phyloP scores from a whole-genome alignment of 805 yeast genomes.

The Metschnikowia koreensis region DNA sequence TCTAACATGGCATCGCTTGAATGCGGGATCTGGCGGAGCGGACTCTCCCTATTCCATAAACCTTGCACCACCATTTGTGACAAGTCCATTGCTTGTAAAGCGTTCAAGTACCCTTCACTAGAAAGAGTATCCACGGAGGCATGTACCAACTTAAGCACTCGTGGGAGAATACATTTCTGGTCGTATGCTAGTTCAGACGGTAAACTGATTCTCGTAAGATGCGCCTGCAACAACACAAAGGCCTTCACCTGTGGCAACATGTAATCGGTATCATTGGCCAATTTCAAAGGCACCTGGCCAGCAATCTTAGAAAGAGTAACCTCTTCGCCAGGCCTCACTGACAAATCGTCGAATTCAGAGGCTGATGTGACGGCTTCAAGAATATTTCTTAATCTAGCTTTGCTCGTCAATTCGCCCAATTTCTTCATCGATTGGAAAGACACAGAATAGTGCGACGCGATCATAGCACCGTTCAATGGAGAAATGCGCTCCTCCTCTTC shows the following conservation, averaged over 20 bases:
- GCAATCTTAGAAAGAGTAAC: constrained; percentile 48
- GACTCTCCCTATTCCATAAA: constrained; percentile 75
- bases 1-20: constrained; percentile 50
- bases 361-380: constrained; percentile 67
- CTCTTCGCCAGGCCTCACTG: constrained; percentile 63
- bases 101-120: constrained; percentile 75
- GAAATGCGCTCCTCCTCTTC: constrained; percentile 41
- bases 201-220: constrained; percentile 63
- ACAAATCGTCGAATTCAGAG: constrained; percentile 64
- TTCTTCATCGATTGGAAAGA: constrained; percentile 66
- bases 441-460: constrained; percentile 71
- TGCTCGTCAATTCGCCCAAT: constrained; percentile 51
- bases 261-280: constrained; percentile 30
- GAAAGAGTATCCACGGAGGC: constrained; percentile 76
- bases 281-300: constrained; percentile 61
- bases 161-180: constrained; percentile 49
- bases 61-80: constrained; percentile 88
- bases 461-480: constrained; percentile 69
- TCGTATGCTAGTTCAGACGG: constrained; percentile 64
- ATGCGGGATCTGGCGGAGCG: constrained; percentile 79
- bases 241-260: constrained; percentile 65
- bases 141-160: constrained; percentile 50
- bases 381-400: constrained; percentile 58
- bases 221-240: constrained; percentile 75
- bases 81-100: constrained; percentile 80